Percentiles rank a stretch among this genome's conserved stretches.
Evolutionary conservation across 306 rosid genomes (phyloP).

Genomic region (Macrotyloma uniflorum): DNA sequence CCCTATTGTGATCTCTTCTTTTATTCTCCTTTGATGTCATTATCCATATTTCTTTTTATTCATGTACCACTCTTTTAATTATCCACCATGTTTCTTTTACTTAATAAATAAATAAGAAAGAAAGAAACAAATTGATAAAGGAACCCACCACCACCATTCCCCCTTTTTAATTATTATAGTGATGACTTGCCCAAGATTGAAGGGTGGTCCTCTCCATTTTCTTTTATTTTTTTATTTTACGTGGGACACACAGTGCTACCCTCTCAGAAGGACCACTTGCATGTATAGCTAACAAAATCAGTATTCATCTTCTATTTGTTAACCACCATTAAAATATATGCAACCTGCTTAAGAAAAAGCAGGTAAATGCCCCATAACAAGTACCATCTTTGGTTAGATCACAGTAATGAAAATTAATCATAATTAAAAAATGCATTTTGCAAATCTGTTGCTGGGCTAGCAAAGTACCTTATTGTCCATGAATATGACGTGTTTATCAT

Average conservation of each 20-base stretch:
- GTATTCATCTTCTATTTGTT: conserved; percentile 4
- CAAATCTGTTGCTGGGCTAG: conserved; percentile 31
- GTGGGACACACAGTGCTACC: conserved; percentile 41
- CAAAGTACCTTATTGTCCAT: conserved; percentile 37
- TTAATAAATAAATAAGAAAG: conserved; percentile 7
- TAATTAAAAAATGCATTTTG: background rate
- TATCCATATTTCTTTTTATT: conserved; percentile 42
- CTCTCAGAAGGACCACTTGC: conserved; percentile 50
- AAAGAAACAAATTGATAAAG: conserved; percentile 46
- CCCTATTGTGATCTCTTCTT: background rate
- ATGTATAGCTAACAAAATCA: conserved; percentile 30
- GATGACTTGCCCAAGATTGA: conserved; percentile 53
- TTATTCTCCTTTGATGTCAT: conserved; percentile 32
- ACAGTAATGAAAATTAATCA: background rate
- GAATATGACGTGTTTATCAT: conserved; percentile 52
- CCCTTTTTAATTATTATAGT: conserved; percentile 36
- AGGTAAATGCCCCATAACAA: conserved; percentile 16
- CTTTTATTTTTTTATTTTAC: conserved; percentile 3
- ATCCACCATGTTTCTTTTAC: conserved; percentile 34
- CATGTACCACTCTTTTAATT: conserved; percentile 40
- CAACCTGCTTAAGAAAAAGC: conserved; percentile 35
- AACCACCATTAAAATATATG: conserved; percentile 32
- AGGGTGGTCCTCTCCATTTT: conserved; percentile 56
- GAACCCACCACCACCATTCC: conserved; percentile 42
- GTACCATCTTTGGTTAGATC: conserved; percentile 34